Percentiles rank a stretch among this genome's conserved stretches.
These are phyloP conservation scores for Rhodotorula babjevae DNA, from an alignment of 768 basidiomycete species.

Conservation along the genomic window DNA sequence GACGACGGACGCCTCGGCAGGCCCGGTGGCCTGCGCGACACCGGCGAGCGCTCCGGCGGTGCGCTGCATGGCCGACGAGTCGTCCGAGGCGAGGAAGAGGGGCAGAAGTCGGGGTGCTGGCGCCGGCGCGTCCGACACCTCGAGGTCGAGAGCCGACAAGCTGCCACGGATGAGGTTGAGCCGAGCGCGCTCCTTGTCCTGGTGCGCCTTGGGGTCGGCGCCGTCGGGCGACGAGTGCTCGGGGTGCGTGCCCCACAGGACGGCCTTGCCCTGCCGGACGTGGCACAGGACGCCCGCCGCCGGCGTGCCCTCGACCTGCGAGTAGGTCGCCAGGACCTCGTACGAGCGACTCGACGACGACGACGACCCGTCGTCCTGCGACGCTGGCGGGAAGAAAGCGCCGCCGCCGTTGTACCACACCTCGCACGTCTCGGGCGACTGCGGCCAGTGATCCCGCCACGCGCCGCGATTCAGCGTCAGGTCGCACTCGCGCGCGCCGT, in stretches of 20 bases:
- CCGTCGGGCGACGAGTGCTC: constrained; percentile 57
- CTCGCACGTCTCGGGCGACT: constrained; percentile 34
- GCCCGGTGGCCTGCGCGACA: not conserved
- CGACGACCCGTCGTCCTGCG: not conserved
- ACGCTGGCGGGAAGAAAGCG: constrained; percentile 45
- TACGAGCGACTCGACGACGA: constrained; percentile 28
- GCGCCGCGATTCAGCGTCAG: constrained; percentile 43
- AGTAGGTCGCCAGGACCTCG: constrained; percentile 49
- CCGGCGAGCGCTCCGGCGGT: constrained; percentile 14
- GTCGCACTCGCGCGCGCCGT: constrained; percentile 49
- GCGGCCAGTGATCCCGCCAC: constrained; percentile 38
- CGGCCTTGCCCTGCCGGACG: constrained; percentile 54
- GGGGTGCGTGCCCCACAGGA: constrained; percentile 59
- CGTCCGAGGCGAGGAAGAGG: constrained; percentile 27
- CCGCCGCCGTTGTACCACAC: constrained; percentile 55
- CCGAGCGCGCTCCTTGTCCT: constrained; percentile 44
- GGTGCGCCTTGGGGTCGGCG: constrained; percentile 25
- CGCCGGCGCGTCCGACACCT: constrained; percentile 51
- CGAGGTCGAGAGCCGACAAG: constrained; percentile 49
- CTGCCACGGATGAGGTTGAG: constrained; percentile 48
- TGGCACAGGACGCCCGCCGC: constrained; percentile 49
- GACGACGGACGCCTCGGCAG: constrained; percentile 43
- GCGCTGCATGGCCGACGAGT: not conserved
- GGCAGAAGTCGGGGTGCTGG: constrained; percentile 34
- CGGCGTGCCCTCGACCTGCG: constrained; percentile 41